These are phyloP conservation scores for Cichorium intybus DNA, from an alignment of 140 eudicot genomes.

Conservation along the genomic window DNA sequence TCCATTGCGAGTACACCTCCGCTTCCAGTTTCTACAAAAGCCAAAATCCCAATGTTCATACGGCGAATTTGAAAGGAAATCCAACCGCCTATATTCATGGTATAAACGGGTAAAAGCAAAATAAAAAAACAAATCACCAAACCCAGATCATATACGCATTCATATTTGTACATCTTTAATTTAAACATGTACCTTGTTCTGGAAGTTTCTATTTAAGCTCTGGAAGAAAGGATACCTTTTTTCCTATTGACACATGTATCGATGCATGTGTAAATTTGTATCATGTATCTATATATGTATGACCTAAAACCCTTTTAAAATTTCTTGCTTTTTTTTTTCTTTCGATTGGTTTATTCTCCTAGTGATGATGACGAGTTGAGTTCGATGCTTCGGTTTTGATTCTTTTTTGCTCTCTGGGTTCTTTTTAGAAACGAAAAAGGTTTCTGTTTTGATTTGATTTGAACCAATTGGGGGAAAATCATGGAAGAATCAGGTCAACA, in stretches of 20 bases:
- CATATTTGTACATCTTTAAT: not conserved
- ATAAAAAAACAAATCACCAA: not conserved
- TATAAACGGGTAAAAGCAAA: not conserved
- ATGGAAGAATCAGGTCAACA: conserved; percentile 43
- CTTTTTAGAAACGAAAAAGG: not conserved
- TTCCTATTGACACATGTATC: not conserved
- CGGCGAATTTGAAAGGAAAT: conserved; percentile 17
- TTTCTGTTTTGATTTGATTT: conserved; percentile 8
- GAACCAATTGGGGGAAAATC: conserved; percentile 15
- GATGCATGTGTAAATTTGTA: not conserved
- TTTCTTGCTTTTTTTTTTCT: conserved; percentile 4
- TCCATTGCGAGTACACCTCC: not conserved
- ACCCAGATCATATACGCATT: not conserved
- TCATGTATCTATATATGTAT: not conserved
- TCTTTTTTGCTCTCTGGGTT: not conserved
- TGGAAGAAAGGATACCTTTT: conserved; percentile 6
- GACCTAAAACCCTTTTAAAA: conserved; percentile 8
- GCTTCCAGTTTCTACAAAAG: conserved; percentile 11
- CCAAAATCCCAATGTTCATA: conserved; percentile 16
- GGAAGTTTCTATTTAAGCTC: not conserved
- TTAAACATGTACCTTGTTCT: not conserved
- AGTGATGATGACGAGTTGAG: conserved; percentile 16
- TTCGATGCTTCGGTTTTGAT: conserved; percentile 12
- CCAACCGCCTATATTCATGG: conserved; percentile 18
- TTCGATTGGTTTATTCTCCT: not conserved